phyloP scores from a whole-genome alignment of 2,329 filamentous ascomycete genomes.

The Penicillium sp. region DNA sequence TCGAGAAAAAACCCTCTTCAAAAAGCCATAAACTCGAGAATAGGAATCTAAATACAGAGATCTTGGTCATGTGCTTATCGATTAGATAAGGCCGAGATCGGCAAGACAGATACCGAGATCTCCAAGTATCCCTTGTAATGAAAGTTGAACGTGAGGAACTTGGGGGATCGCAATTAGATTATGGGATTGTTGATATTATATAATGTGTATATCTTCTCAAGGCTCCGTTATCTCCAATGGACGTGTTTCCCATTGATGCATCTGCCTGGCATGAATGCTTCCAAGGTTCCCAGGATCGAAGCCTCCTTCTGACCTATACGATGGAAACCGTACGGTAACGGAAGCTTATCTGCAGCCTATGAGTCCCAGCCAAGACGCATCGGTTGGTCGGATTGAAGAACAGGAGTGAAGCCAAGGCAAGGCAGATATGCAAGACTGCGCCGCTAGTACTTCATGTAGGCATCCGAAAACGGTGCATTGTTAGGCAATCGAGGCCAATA shows the following conservation, averaged over 20 bases:
- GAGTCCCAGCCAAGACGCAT: constrained; percentile 2
- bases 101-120: constrained; percentile 7
- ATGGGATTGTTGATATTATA: background rate
- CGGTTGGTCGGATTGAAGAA: background rate
- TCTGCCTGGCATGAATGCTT: background rate
- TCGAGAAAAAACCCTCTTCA: background rate
- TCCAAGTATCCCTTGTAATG: background rate
- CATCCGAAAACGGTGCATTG: constrained; percentile 1
- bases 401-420: background rate
- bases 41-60: constrained; percentile 13
- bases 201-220: background rate
- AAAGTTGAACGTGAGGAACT: background rate
- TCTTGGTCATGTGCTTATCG: constrained; percentile 19
- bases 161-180: background rate
- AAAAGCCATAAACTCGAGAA: background rate
- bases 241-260: background rate
- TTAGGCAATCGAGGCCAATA: background rate
- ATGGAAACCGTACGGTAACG: constrained; percentile 2
- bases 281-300: background rate
- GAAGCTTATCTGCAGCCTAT: constrained; percentile 16
- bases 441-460: constrained; percentile 2
- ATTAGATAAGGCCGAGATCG: constrained; percentile 29
- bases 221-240: background rate
- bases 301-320: too few relatives aligned
- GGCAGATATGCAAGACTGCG: constrained; percentile 6